Conservation (phyloP, 169 alveolate species). For the Prorocentrum cordatum region DNA sequence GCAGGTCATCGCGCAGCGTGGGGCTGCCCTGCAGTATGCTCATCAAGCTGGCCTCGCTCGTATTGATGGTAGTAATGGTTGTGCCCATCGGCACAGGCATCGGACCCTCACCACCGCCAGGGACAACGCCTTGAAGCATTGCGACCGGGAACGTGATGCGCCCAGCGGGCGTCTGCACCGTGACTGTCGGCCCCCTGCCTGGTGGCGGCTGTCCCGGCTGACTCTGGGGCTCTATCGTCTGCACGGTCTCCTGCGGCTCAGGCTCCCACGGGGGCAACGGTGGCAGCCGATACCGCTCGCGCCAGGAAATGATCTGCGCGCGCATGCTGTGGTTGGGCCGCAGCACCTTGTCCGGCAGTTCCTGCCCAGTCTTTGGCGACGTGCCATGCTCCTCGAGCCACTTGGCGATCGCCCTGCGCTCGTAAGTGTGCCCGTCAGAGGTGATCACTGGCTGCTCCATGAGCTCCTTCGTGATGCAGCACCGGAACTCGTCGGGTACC, state of each 20-base stretch:
- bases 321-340: constrained; percentile 58
- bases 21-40: too few species aligned
- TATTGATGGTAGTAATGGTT: too few species aligned
- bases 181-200: too few species aligned
- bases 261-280: constrained; percentile 61
- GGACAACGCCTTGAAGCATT: too few species aligned
- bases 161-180: too few species aligned
- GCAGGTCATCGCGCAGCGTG: too few species aligned
- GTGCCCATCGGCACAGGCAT: too few species aligned
- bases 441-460: constrained; percentile 62
- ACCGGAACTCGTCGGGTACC: constrained; percentile 37
- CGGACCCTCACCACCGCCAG: too few species aligned
- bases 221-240: too few species aligned
- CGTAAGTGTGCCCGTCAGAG: constrained; percentile 52
- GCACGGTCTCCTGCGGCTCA: constrained; percentile 41
- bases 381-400: constrained; percentile 60
- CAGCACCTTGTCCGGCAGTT: constrained; percentile 29
- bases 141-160: too few species aligned
- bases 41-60: too few species aligned
- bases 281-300: constrained; percentile 17
- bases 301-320: constrained; percentile 39
- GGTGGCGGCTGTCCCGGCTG: too few species aligned
- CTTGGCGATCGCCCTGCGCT: constrained; percentile 36
- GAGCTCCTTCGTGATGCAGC: constrained; percentile 40
- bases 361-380: constrained; percentile 52